Conservation (phyloP, 1,284 basidiomycete genomes). For the Ceraceosorus bombacis region DNA sequence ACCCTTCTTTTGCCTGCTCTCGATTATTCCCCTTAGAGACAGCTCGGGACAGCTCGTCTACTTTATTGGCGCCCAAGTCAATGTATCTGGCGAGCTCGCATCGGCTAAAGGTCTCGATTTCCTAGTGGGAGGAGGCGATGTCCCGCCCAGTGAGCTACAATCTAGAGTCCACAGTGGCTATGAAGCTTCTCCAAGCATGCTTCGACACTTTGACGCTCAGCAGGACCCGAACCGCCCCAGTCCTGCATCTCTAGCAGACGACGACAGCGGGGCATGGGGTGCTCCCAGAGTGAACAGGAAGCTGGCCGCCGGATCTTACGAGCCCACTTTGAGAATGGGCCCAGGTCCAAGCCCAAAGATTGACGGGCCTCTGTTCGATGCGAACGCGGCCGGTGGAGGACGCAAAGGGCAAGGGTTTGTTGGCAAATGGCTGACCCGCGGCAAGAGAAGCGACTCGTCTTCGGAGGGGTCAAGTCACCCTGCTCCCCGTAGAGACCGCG, state of each 20-base stretch:
- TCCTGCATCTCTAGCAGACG: too few species aligned
- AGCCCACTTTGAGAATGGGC: neutral
- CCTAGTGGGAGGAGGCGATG: constrained; percentile 9
- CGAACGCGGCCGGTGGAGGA: neutral
- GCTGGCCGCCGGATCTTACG: too few species aligned
- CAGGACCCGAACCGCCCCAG: too few species aligned
- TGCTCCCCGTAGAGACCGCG: neutral
- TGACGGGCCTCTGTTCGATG: neutral
- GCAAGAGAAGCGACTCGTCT: too few species aligned
- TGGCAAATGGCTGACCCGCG: neutral
- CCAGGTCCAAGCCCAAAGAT: neutral
- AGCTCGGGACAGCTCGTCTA: constrained; percentile 26
- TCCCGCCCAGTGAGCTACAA: too few species aligned
- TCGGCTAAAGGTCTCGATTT: constrained; percentile 12
- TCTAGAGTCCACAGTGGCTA: too few species aligned
- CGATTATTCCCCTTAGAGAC: constrained; percentile 34
- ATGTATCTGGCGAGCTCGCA: constrained; percentile 16
- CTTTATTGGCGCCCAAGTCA: constrained; percentile 23
- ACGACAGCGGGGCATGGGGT: too few species aligned
- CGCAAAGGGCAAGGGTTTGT: neutral
- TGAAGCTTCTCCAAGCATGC: too few species aligned
- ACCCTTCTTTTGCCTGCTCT: constrained; percentile 36
- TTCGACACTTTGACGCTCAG: too few species aligned
- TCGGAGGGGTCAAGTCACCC: too few species aligned
- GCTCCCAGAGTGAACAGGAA: too few species aligned